Conservation (phyloP, 139 green algal genomes). For the Picochlorum sp. region DNA sequence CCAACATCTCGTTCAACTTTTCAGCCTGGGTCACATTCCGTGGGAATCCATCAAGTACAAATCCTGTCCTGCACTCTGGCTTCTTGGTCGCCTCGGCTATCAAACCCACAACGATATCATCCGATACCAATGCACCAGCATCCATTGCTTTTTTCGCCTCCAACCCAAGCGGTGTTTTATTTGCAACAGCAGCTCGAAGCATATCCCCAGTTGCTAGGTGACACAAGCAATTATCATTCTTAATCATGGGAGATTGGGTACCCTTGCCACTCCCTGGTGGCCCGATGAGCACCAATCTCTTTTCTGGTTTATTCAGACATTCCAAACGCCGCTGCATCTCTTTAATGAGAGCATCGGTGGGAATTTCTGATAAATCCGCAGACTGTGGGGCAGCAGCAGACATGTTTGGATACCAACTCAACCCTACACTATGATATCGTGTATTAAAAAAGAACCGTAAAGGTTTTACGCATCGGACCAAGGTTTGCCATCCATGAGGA, state of each 20-base stretch:
- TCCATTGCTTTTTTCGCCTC: slow-evolving; percentile 98
- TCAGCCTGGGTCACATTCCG: slow-evolving; percentile 65
- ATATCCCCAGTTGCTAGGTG: slow-evolving; percentile 96
- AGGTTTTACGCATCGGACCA: no score
- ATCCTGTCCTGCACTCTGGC: slow-evolving; percentile 86
- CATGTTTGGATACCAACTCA: neutral
- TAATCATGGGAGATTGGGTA: slow-evolving; percentile 89
- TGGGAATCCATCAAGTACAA: slow-evolving; percentile 97
- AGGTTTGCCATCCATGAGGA: no score
- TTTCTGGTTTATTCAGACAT: slow-evolving; percentile 89
- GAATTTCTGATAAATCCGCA: slow-evolving; percentile 67
- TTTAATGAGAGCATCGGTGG: slow-evolving; percentile 65
- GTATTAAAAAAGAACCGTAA: neutral
- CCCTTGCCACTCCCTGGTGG: slow-evolving; percentile 86
- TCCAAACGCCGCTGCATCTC: slow-evolving; percentile 85
- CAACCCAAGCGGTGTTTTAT: slow-evolving; percentile 63
- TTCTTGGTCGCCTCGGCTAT: slow-evolving; percentile 82
- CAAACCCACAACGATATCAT: slow-evolving; percentile 96
- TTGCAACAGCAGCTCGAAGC: slow-evolving; percentile 79
- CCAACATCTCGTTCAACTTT: slow-evolving; percentile 94
- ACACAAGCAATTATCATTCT: slow-evolving; percentile 95
- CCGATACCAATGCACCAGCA: slow-evolving; percentile 78
- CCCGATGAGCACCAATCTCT: slow-evolving; percentile 90
- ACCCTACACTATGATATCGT: neutral
- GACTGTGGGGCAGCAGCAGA: slow-evolving; percentile 1